phyloP scores from a whole-genome alignment of 345 rosid genomes.

The Citrus medica region DNA sequence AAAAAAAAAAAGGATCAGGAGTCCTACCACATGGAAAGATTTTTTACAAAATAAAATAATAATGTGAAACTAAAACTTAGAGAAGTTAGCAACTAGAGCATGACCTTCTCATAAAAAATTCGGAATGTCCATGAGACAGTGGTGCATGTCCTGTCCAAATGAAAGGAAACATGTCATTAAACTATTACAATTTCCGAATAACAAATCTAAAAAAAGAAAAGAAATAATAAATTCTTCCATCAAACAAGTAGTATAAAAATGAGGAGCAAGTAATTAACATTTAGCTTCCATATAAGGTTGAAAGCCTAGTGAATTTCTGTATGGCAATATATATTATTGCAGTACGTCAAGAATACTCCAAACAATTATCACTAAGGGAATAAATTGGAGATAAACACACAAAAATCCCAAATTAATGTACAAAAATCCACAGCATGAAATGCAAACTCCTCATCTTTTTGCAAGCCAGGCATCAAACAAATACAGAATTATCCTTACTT shows the following conservation, averaged over 20 bases:
- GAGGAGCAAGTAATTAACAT: not conserved
- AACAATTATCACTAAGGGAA: not conserved
- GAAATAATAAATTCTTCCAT: not conserved
- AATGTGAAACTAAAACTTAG: not conserved
- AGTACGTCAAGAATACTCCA: not conserved
- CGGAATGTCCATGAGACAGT: slow-evolving; percentile 79
- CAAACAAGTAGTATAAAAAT: not conserved
- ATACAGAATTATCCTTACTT: slow-evolving; percentile 43
- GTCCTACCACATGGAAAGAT: not conserved
- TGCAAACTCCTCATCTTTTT: not conserved
- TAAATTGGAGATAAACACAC: not conserved
- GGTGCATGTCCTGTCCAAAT: slow-evolving; percentile 58
- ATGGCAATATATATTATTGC: not conserved
- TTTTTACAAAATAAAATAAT: not conserved
- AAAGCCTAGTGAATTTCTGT: not conserved
- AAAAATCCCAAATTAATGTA: not conserved
- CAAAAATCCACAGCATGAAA: not conserved
- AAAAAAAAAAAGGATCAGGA: not conserved
- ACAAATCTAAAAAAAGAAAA: not conserved
- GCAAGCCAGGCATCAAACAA: slow-evolving; percentile 5
- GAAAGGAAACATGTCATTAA: not conserved
- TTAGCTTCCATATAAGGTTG: not conserved
- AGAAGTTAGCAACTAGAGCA: slow-evolving; percentile 9
- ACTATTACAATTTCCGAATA: not conserved
- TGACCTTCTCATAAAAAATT: slow-evolving; percentile 67